Base-by-base conservation (phyloP, 192 early-diverging fungal species). In the Gamsiella multidivaricata region DNA sequence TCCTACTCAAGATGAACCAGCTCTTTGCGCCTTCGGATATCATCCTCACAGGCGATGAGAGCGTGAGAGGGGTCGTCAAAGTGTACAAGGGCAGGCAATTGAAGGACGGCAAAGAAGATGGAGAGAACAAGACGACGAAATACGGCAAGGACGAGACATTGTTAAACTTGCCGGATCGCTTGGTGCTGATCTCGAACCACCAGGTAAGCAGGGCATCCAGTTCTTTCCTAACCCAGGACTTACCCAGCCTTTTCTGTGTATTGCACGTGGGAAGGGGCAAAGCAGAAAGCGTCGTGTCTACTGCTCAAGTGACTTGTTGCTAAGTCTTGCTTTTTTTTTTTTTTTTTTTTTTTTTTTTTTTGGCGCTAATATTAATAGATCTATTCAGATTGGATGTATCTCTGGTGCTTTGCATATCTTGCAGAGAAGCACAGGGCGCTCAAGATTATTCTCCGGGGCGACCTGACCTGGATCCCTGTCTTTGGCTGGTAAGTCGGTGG, bases 401-500 rank as follows among this genome's bases (percentile, higher is more conserved):
- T 89, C 9, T 89, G 88, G 88, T 79, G 39, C 37, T 80, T 88
- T 31, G 82, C 90, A 6, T 91, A 92, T 73, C 71, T 88, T 56
- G 86, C 88, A 25, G 82, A 84, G 15, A 91, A 88, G 58, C 92
- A 96, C 81, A 94, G 92, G 17, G 87, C 85, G 54, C 59, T 99
- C 51, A 97, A 97, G 81, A 97, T 99, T 54, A 94, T 97, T 46
- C 86, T 99, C 37, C 96, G 96, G 70, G 81, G 89, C 41, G 88
- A 88, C 50, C 87, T 99, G 53, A 91, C 88, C 58, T 82, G 88
- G 62, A 62, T 99, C 20, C 97, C 97, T 11, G 80, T 99, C 41
- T 93, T 94, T 85, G 97, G 97, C 79, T 88, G 88, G 89, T 87
- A 82, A 73, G 57, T n/a, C n/a, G n/a, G n/a, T n/a, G n/a, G n/a